Percentiles rank a stretch among this genome's conserved stretches.
phyloP scores from a whole-genome alignment of 202 grass and related monocot genomes.

The Zizania palustris region DNA sequence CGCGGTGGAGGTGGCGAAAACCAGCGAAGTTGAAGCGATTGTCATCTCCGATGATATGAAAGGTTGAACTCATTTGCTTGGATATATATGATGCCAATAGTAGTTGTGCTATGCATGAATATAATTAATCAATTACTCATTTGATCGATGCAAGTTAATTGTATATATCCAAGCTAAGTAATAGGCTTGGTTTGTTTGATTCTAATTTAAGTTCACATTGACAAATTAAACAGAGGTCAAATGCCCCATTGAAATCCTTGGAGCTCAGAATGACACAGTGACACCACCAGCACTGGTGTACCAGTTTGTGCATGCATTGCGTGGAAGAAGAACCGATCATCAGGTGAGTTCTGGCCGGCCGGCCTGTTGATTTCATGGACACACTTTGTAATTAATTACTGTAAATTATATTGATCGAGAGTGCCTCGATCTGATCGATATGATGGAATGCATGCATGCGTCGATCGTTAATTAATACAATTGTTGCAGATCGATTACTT shows the following conservation, averaged over 20 bases:
- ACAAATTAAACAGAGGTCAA: conserved; percentile 13
- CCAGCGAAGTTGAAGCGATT: conserved; percentile 22
- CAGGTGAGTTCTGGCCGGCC: conserved; percentile 31
- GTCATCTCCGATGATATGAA: conserved; percentile 35
- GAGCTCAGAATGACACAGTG: conserved; percentile 26
- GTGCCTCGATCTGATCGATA: too few relatives aligned
- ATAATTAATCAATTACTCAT: not conserved
- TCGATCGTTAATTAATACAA: too few relatives aligned
- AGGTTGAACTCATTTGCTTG: not conserved
- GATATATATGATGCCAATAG: too few relatives aligned
- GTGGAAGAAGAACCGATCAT: not conserved
- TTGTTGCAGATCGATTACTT: conserved; percentile 48
- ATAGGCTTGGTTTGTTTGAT: too few relatives aligned
- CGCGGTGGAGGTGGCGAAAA: conserved; percentile 33
- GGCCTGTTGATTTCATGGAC: not conserved
- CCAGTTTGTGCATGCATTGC: not conserved
- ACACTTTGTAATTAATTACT: too few relatives aligned
- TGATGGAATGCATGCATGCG: not conserved
- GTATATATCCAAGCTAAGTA: too few relatives aligned
- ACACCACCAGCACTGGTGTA: conserved; percentile 25
- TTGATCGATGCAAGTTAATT: not conserved
- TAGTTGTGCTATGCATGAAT: not conserved
- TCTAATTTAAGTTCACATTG: conserved; percentile 1
- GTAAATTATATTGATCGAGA: too few relatives aligned
- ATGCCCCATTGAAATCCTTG: conserved; percentile 31